Evolutionary conservation across 1,284 basidiomycete genomes (phyloP).

Genomic region (Ustilago tritici): DNA sequence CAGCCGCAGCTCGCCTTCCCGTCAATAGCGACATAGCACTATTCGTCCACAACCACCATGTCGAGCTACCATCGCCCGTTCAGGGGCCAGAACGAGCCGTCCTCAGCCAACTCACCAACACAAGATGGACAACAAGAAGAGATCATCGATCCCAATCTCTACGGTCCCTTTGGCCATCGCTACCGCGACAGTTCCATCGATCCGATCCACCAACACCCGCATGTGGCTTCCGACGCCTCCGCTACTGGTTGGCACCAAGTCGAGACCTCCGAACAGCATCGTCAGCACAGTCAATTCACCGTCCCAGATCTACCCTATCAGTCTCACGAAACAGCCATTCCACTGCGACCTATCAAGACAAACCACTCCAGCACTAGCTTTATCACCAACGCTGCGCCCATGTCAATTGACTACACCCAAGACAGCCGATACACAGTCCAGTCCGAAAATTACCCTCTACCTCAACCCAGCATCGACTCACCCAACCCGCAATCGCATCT

Average conservation of each 20-base stretch:
- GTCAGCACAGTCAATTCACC: background rate
- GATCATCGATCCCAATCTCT: slow-evolving; percentile 50
- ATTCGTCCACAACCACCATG: slow-evolving; percentile 6
- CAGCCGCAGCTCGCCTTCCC: background rate
- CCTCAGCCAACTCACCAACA: background rate
- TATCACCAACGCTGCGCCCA: slow-evolving; percentile 22
- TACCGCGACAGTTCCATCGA: slow-evolving; percentile 16
- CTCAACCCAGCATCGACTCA: background rate
- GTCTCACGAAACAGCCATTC: slow-evolving; percentile 16
- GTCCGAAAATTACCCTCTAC: slow-evolving; percentile 14
- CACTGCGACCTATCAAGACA: slow-evolving; percentile 15
- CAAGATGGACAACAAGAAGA: slow-evolving; percentile 7
- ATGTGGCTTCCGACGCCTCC: slow-evolving; percentile 1
- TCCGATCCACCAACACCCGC: slow-evolving; percentile 1
- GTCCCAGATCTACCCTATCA: background rate
- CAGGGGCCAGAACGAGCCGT: slow-evolving; percentile 1
- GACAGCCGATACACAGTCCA: slow-evolving; percentile 20
- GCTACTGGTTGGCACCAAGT: slow-evolving; percentile 33
- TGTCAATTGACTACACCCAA: slow-evolving; percentile 16
- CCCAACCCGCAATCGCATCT: slow-evolving; percentile 12
- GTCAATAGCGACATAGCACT: background rate
- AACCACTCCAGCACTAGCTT: slow-evolving; percentile 14
- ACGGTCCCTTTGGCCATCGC: slow-evolving; percentile 42
- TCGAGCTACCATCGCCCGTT: slow-evolving; percentile 29
- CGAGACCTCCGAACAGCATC: slow-evolving; percentile 36